Evolutionary conservation across 1,139 yeast species (phyloP), one percentile per base, ranked within the genome.

Genomic region (Hemisphaericaspora subhashii): DNA sequence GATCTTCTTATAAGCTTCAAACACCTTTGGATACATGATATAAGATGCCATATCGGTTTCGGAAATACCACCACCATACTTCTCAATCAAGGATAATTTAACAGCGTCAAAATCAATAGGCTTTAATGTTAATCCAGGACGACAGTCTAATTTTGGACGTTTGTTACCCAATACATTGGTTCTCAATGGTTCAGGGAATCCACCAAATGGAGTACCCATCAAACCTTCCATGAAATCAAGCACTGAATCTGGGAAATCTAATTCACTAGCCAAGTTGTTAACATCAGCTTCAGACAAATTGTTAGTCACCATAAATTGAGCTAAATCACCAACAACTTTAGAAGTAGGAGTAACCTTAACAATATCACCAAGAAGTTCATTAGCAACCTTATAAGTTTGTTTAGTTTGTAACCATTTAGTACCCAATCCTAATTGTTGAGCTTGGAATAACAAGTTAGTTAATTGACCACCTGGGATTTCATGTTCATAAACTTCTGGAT

Each of bases 381-480:
- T 92, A 44, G 98, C 98, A 51, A 83, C 82, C 63, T 83, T 85
- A 67, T 92, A 92, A 23, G 96, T 90, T 60, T 81, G 84, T 75
- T 92, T 92, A 40, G 98, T 92, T 70, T 87, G 95, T 48, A 80
- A 77, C 98, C 98, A 92, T 70, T 86, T 89, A 50, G 87, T 83
- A 52, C 98, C 98, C 50, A 92, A 77, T 45, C 98, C 98, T 58
- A 92, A 88, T 71, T 92, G 98, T 70, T 89, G 96, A 42, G 98
- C 98, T 73, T 92, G 99, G 94, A 92, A 94, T 54, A 92, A 71
- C 67, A 92, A 76, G 74, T 92, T 94, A 51, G 99, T 92, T 66
- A 92, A 81, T 72, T 92, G 99, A 51, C 98, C 98, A 72, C 99
- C 99, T 38, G 99, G 99, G 52, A 92, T 92, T 74, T 92, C 99